Base-by-base conservation (phyloP, 148 eudicot species). In the Silene latifolia region DNA sequence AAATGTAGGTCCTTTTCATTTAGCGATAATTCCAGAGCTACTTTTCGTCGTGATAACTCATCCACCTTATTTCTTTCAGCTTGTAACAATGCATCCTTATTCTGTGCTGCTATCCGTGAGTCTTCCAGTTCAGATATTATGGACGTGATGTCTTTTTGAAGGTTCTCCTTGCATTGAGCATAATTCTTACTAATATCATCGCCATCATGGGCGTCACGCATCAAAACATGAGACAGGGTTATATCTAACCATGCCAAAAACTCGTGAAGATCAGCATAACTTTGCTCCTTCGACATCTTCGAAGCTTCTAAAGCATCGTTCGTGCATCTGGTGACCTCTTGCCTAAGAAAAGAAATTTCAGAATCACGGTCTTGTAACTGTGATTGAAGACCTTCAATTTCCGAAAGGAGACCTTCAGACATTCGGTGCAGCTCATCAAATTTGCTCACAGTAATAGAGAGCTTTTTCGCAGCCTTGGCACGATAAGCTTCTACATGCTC, bases 341-440 rank as follows among this genome's bases (percentile, higher is more conserved):
- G 96, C 88, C 99, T 89, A 77, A 95, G 79, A 72, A 95, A 95
- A 60, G 97, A 95, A 77, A 95, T 83, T 74, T 95, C 99, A 21
- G 82, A 60, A 80, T 95, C 97, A 56, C 96, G 90, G 54, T 92
- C 97, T 74, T 88, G 97, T 82, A 95, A 83, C 77, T 89, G 94
- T 23, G 87, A 82, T 79, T 90, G 99, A 71, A 95, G 97, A 80
- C 88, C 88, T 86, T 95, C 99, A 81, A 95, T 85, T 87, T 95
- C 97, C 75, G 96, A 83, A 21, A 95, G 92, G 58, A 95, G 97
- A 84, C 85, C 83, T 82, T 88, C 91, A 59, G 99, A 90, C 79
- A 95, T 81, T 64, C 80, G 83, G 81, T 95, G 99, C 75, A 95
- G 87, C 83, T 95, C 99, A 84, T 95, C 99, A 79, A 95, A 95